Base-by-base conservation (phyloP, 768 basidiomycete species). In the Mycena venus region DNA sequence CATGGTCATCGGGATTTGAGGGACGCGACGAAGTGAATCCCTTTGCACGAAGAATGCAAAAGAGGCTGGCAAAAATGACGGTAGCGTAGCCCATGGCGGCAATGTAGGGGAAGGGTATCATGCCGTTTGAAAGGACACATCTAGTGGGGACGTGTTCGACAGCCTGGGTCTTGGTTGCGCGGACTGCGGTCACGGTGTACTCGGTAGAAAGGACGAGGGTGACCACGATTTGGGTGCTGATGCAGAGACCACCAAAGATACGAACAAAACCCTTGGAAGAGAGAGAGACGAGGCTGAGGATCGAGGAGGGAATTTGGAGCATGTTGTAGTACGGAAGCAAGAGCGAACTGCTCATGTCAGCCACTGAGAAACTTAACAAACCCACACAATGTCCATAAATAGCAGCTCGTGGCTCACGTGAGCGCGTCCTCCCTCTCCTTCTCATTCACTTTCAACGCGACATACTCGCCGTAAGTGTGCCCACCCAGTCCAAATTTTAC, bases 21-120 rank as follows among this genome's bases (percentile, higher is more conserved):
- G 14, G 11, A 55, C 12, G 29, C 25, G 21, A 5, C 17, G 9
- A 44, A 25, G 19, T 31, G 66, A 27, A 59, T 15, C 67, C 31
- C 32, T 58, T 60, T n/a, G 65, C 65, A n/a, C 67, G 56, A 36
- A 68, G 67, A 17, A 68, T 47, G 44, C n/a, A 68, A 27, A 59
- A 27, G 42, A 68, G 17, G 42, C 29, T 25, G 31, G 19, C 14
- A n/a, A 59, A 32, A 3, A 68, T 17, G 42, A 60, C 7, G 19
- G 31, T 19, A 34, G 55, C 56, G 55, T 34, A 59, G 58, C 67
- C 49, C 67, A 60, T 31, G 40, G 36, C 11, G 42, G 42, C 40
- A 21, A 60, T 23, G 44, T 60, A 68, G 25, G 56, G 55, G n/a
- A 59, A 32, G 23, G 32, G n/a, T 0, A 3, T 11, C 0, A n/a